Conservation (phyloP, 1,139 yeast genomes). For the Saccharomyces hybrid region DNA sequence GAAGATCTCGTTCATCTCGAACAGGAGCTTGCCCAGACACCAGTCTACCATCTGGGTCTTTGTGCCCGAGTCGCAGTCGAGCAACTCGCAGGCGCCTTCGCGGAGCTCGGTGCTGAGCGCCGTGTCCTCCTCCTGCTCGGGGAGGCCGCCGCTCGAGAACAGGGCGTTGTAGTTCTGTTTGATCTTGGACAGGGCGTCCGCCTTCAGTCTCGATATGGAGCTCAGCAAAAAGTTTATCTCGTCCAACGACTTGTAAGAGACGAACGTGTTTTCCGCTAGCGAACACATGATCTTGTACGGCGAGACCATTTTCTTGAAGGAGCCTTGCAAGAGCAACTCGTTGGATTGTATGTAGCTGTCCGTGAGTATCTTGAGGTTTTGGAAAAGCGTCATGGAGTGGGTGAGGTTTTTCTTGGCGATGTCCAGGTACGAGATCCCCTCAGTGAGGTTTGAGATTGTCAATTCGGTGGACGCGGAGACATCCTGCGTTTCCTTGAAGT, state of each 20-base stretch:
- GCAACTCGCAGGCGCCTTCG: conserved; percentile 54
- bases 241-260: conserved; percentile 73
- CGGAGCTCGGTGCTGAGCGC: conserved; percentile 27
- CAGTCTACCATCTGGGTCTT: conserved; percentile 60
- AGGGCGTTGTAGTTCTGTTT: conserved; percentile 57
- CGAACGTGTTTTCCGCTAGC: conserved; percentile 59
- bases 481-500: conserved; percentile 39
- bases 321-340: conserved; percentile 38
- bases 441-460: conserved; percentile 62
- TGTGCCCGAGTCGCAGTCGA: conserved; percentile 55
- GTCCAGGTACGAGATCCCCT: conserved; percentile 71
- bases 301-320: conserved; percentile 60
- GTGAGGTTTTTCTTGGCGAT: conserved; percentile 76
- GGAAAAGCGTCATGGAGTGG: conserved; percentile 73
- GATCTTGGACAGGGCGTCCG: conserved; percentile 61
- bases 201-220: conserved; percentile 55
- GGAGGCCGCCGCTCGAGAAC: conserved; percentile 15
- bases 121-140: conserved; percentile 5
- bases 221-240: conserved; percentile 68
- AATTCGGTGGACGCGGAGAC: conserved; percentile 52
- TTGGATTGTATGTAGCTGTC: conserved; percentile 66
- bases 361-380: conserved; percentile 78
- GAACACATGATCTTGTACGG: conserved; percentile 73
- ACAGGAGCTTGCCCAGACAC: conserved; percentile 64
- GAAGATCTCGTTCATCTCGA: conserved; percentile 70